These are phyloP conservation scores for Pseudogymnoascus sp. DNA, from an alignment of 2,329 filamentous ascomycete species.

Conservation along the genomic window DNA sequence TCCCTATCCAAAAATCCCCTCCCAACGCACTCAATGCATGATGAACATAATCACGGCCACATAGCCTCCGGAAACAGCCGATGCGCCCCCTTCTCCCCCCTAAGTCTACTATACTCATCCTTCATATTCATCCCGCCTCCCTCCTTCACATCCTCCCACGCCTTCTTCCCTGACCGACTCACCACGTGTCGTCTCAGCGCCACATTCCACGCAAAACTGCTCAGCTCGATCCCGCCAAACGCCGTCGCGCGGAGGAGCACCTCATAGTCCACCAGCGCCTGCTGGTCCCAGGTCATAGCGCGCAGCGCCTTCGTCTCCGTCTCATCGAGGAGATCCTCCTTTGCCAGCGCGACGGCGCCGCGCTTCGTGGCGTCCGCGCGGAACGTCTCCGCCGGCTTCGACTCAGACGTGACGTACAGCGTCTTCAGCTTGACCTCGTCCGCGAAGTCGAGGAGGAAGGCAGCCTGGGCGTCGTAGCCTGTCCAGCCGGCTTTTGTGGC, in stretches of 20 bases:
- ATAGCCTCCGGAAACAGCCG: slow-evolving; percentile 15
- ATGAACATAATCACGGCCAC: slow-evolving; percentile 21
- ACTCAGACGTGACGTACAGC: slow-evolving; percentile 36
- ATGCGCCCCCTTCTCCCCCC: slow-evolving; percentile 14
- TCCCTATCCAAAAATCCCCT: background rate
- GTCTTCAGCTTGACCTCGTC: slow-evolving; percentile 20
- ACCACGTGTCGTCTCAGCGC: slow-evolving; percentile 32
- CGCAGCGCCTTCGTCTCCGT: slow-evolving; percentile 29
- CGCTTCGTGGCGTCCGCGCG: slow-evolving; percentile 27
- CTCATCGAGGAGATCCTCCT: slow-evolving; percentile 34
- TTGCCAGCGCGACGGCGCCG: slow-evolving; percentile 34
- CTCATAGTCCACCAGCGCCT: slow-evolving; percentile 43
- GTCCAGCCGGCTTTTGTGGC: slow-evolving; percentile 28
- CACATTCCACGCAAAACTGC: slow-evolving; percentile 38
- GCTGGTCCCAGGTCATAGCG: slow-evolving; percentile 39
- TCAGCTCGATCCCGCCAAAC: slow-evolving; percentile 37
- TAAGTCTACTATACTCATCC: slow-evolving; percentile 16
- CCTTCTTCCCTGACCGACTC: slow-evolving; percentile 12
- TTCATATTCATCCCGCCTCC: slow-evolving; percentile 10
- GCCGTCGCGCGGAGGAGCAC: slow-evolving; percentile 37
- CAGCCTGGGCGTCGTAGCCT: slow-evolving; percentile 28
- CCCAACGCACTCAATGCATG: background rate
- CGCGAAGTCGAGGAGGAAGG: slow-evolving; percentile 29
- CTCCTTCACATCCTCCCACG: background rate
- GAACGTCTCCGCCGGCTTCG: slow-evolving; percentile 31